Conservation (phyloP, 345 rosid species). For the Firmiana major region DNA sequence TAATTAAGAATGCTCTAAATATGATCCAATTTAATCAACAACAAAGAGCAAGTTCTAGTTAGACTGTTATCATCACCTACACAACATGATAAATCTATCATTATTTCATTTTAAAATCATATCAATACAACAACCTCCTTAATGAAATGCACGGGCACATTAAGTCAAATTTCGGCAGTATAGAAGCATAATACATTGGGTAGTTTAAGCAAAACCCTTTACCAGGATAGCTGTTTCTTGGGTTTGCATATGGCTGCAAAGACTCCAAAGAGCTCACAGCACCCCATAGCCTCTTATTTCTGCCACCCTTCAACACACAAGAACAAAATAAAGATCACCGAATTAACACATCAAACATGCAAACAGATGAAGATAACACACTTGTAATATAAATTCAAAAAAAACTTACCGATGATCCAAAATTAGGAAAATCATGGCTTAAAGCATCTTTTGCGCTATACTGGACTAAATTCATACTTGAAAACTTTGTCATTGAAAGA, state of each 20-base stretch:
- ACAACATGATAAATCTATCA: not conserved
- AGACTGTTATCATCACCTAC: not conserved
- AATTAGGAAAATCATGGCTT: conserved; percentile 42
- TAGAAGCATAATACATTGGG: not conserved
- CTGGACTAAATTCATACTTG: conserved; percentile 47
- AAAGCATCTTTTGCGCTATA: conserved; percentile 53
- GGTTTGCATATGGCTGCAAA: conserved; percentile 90
- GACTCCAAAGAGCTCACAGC: conserved; percentile 61
- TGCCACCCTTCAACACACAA: conserved; percentile 40
- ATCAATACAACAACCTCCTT: conserved; percentile 5
- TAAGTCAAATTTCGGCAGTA: not conserved
- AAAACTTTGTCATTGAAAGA: conserved; percentile 74
- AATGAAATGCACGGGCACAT: not conserved
- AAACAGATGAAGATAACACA: not conserved
- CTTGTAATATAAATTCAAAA: not conserved
- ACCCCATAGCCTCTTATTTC: conserved; percentile 77
- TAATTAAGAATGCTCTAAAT: not conserved
- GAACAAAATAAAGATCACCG: conserved; percentile 11
- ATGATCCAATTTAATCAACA: not conserved
- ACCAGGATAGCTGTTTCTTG: conserved; percentile 78
- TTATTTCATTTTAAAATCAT: not conserved
- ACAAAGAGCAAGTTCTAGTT: not conserved
- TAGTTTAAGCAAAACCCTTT: conserved; percentile 25
- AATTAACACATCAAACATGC: not conserved
- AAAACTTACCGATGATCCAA: conserved; percentile 43